A percentile compares a stretch with the other conserved stretches of the same genome.
Evolutionary conservation across 805 yeast species (phyloP).

Genomic region (Cyberlindnera mississippiensis): DNA sequence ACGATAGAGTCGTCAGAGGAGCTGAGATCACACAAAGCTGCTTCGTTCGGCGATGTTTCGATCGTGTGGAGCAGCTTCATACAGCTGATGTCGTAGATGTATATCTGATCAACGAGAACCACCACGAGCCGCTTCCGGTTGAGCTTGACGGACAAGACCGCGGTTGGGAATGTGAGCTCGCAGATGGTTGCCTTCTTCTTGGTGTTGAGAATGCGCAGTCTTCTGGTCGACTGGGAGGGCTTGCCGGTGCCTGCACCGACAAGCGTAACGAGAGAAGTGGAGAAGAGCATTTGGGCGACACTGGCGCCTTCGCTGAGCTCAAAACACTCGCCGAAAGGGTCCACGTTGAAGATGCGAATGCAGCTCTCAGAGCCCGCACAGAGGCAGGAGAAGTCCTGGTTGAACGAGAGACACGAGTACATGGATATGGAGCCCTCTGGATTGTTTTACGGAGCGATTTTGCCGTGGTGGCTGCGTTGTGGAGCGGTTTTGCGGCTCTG

Average conservation of each 20-base stretch:
- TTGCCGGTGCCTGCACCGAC: conserved; percentile 70
- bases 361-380: conserved; percentile 66
- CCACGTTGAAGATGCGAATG: conserved; percentile 79
- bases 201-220: conserved; percentile 64
- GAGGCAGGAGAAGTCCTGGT: conserved; percentile 82
- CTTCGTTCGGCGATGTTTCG: conserved; percentile 48
- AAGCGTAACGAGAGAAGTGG: conserved; percentile 80
- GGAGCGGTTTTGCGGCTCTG: too few relatives aligned
- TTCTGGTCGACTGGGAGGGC: conserved; percentile 55
- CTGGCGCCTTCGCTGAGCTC: conserved; percentile 43
- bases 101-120: conserved; percentile 73
- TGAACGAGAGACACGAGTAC: conserved; percentile 28
- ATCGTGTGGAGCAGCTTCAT: conserved; percentile 76
- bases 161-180: conserved; percentile 81
- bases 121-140: conserved; percentile 82
- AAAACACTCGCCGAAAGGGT: conserved; percentile 77
- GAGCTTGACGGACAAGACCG: conserved; percentile 66
- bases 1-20: conserved; percentile 46
- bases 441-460: too few relatives aligned
- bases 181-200: conserved; percentile 72
- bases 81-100: conserved; percentile 85
- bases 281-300: conserved; percentile 84
- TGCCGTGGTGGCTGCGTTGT: too few relatives aligned
- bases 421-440: not conserved
- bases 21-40: conserved; percentile 29